Evolutionary conservation across 2,329 filamentous ascomycete species (phyloP).

Genomic region (Ophiostoma piceae): DNA sequence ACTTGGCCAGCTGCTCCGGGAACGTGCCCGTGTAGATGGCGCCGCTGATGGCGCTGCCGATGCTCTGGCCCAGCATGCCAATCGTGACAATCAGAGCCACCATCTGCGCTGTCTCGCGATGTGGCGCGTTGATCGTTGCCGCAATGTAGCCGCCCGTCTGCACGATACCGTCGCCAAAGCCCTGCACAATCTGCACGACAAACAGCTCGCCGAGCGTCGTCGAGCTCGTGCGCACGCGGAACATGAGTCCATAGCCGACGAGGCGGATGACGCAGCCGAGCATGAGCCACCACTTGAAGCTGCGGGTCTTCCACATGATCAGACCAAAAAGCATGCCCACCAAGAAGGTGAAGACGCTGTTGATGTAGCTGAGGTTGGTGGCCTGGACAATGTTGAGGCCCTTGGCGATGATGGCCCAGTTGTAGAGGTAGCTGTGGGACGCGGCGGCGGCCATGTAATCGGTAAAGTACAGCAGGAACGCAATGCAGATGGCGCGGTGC

Average conservation of each 20-base stretch:
- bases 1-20: conserved; percentile 6
- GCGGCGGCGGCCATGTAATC: conserved; percentile 23
- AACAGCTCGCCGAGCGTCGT: conserved; percentile 21
- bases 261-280: conserved; percentile 22
- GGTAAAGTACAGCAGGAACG: conserved; percentile 36
- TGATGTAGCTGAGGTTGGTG: conserved; percentile 21
- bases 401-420: conserved; percentile 23
- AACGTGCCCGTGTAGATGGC: conserved; percentile 26
- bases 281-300: conserved; percentile 25
- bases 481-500: conserved; percentile 40
- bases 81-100: conserved; percentile 22
- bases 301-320: conserved; percentile 20
- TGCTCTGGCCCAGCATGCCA: conserved; percentile 20
- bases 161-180: conserved; percentile 21
- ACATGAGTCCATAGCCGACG: conserved; percentile 24
- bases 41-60: conserved; percentile 24
- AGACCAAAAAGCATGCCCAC: conserved; percentile 23
- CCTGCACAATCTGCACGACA: conserved; percentile 22
- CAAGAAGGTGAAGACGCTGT: conserved; percentile 23
- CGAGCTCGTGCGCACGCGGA: conserved; percentile 18
- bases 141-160: conserved; percentile 24
- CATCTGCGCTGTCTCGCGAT: conserved; percentile 23
- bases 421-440: conserved; percentile 24
- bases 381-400: conserved; percentile 19
- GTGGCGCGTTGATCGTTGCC: conserved; percentile 22